Conservation (phyloP, 371 early-diverging fungal genomes). For the Mortierella sp. region DNA sequence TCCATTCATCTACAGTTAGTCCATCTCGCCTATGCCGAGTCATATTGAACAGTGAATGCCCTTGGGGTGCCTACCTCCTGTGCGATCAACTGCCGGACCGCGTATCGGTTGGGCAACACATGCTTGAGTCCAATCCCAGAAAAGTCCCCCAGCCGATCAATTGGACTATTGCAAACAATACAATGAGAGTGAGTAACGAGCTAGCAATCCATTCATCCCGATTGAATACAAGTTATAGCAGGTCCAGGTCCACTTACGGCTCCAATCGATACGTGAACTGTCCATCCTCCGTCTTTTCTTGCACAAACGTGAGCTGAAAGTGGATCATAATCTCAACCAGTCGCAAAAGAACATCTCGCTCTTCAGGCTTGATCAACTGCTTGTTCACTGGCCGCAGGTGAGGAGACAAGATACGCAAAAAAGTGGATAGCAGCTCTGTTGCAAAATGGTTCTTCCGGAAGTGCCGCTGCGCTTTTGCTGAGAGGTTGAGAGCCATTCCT, state of each 20-base stretch:
- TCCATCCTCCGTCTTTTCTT: slow-evolving; percentile 77
- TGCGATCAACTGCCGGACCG: slow-evolving; percentile 80
- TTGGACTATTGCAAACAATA: slow-evolving; percentile 56
- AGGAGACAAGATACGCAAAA: slow-evolving; percentile 83
- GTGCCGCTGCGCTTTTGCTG: slow-evolving; percentile 59
- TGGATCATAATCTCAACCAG: slow-evolving; percentile 79
- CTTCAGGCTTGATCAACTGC: slow-evolving; percentile 79
- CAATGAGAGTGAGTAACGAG: neutral
- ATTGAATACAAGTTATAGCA: neutral
- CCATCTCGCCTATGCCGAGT: too few species aligned
- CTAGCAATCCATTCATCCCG: neutral
- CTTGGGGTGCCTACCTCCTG: slow-evolving; percentile 66
- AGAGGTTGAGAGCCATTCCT: slow-evolving; percentile 63
- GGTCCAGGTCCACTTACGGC: slow-evolving; percentile 70
- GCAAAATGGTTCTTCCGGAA: slow-evolving; percentile 60
- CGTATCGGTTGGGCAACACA: slow-evolving; percentile 71
- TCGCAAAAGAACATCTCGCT: slow-evolving; percentile 66
- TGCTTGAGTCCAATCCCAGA: slow-evolving; percentile 54
- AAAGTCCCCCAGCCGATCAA: slow-evolving; percentile 64
- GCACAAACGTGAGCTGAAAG: slow-evolving; percentile 78
- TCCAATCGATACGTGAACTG: slow-evolving; percentile 76
- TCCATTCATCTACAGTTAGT: neutral
- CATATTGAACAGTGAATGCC: neutral
- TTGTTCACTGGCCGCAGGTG: slow-evolving; percentile 73
- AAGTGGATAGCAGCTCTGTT: slow-evolving; percentile 70